Base-by-base conservation (phyloP, 2,329 filamentous ascomycete species). In the Parascedosporium putredinis region DNA sequence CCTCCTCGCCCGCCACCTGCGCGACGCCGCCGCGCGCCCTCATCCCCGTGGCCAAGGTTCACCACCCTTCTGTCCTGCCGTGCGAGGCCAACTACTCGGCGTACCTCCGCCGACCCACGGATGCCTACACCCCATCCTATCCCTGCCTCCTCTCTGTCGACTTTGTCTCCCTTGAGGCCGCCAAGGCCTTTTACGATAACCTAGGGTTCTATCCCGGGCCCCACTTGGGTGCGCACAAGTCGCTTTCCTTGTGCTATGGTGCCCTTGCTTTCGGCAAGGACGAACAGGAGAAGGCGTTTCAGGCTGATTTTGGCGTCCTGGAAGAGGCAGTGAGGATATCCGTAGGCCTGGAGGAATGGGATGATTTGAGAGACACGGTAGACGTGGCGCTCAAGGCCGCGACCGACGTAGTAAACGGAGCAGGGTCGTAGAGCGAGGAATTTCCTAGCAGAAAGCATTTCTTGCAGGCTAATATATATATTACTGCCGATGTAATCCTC, bases 71-170 rank as follows among this genome's bases (percentile, higher is more conserved):
- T 18, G 60, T 68, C 12, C 54, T 64, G 20, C 53, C 63, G 12
- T 58, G 61, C 51, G 63, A 58, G 51, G 23, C 55, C 36, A 53
- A 65, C 50, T 64, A 61, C 45, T 63, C 6, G 58, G 61, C 2
- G 60, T 68, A n/a, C 53, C 57, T 67, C 55, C 64, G 70, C 3
- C 61, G 51, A 3, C 49, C 63, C 5, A 65, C 73, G 0, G 40
- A 61, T 0, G 74, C 76, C 1, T 70, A 78, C 50, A 66, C 63
- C 4, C 73, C 75, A 0, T 76, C 76, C 0, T 76, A 78, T 55
- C 77, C 77, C 2, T 78, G 73, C 55, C 68, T 81, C 1, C 58
- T 81, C 12, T 72, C 63, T 7, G 61, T 80, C 24, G 72, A 78
- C 42, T 73, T 81, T 44, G 60, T 64, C 9, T 63, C 56, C n/a